These are phyloP conservation scores for Daldinia vernicosa DNA, from an alignment of 495 filamentous ascomycete species.

Conservation along the genomic window DNA sequence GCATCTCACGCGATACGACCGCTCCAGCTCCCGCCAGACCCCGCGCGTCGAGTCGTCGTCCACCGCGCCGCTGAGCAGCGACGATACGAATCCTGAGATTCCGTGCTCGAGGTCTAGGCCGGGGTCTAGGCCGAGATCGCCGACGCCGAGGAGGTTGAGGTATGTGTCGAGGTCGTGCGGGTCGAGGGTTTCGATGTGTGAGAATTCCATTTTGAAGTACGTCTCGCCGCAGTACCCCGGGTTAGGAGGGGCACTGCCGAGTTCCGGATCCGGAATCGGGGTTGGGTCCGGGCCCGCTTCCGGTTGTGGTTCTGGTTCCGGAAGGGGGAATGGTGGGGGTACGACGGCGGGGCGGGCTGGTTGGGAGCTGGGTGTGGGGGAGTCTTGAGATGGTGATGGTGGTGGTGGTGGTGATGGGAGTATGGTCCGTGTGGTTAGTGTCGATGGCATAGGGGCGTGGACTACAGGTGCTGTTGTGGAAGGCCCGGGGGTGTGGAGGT, in stretches of 20 bases:
- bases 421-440: constrained; percentile 1
- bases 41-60: constrained; percentile 25
- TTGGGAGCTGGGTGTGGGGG: not conserved
- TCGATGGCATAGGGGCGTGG: not conserved
- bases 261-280: not conserved
- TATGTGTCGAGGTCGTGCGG: constrained; percentile 25
- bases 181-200: constrained; percentile 23
- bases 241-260: not conserved
- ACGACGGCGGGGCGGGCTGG: not conserved
- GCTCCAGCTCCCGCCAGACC: constrained; percentile 25
- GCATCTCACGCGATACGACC: constrained; percentile 39
- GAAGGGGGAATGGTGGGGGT: not conserved
- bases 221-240: constrained; percentile 25
- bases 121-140: not conserved
- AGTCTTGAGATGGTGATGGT: not conserved
- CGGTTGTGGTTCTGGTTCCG: not conserved
- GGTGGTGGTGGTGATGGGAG: not conserved
- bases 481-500: not conserved
- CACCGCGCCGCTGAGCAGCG: constrained; percentile 7
- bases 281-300: not conserved
- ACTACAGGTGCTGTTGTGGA: not conserved
- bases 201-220: constrained; percentile 37
- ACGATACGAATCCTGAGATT: not conserved
- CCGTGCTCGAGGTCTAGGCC: constrained; percentile 22
- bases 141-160: constrained; percentile 9